Evolutionary conservation across 768 basidiomycete species (phyloP).

Genomic region (Hericium erinaceus): DNA sequence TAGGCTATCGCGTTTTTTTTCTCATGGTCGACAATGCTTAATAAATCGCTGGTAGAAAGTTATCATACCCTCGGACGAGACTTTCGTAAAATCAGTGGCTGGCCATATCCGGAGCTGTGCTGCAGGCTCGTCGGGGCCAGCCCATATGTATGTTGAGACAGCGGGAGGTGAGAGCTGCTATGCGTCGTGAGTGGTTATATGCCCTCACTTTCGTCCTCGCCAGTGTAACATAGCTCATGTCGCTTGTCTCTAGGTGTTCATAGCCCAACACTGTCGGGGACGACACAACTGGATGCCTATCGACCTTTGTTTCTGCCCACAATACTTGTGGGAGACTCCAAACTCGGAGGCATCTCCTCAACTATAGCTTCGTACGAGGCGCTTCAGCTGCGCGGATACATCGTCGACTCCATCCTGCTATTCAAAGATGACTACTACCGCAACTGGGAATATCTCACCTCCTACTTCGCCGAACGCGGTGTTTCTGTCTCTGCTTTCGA

Average conservation of each 20-base stretch:
- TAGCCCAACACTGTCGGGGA: slow-evolving; percentile 76
- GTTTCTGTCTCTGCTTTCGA: slow-evolving; percentile 45
- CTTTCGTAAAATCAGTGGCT: slow-evolving; percentile 56
- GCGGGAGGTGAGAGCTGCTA: slow-evolving; percentile 70
- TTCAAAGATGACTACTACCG: slow-evolving; percentile 83
- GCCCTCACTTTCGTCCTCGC: background rate
- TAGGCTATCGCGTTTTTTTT: slow-evolving; percentile 9
- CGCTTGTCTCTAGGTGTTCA: slow-evolving; percentile 59
- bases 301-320: slow-evolving; percentile 83
- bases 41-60: slow-evolving; percentile 1
- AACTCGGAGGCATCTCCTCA: slow-evolving; percentile 88
- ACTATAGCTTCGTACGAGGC: slow-evolving; percentile 94
- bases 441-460: slow-evolving; percentile 73
- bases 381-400: slow-evolving; percentile 81
- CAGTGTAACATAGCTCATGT: too few species aligned
- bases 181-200: slow-evolving; percentile 5
- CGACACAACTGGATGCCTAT: slow-evolving; percentile 78
- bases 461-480: slow-evolving; percentile 72
- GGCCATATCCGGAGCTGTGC: slow-evolving; percentile 52
- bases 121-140: slow-evolving; percentile 17
- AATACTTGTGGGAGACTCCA: slow-evolving; percentile 78
- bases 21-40: background rate
- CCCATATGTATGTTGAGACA: slow-evolving; percentile 83
- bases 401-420: slow-evolving; percentile 73
- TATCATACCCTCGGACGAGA: slow-evolving; percentile 50